Conservation (phyloP, 495 filamentous ascomycete species). For the Pseudotulostoma volvatum region DNA sequence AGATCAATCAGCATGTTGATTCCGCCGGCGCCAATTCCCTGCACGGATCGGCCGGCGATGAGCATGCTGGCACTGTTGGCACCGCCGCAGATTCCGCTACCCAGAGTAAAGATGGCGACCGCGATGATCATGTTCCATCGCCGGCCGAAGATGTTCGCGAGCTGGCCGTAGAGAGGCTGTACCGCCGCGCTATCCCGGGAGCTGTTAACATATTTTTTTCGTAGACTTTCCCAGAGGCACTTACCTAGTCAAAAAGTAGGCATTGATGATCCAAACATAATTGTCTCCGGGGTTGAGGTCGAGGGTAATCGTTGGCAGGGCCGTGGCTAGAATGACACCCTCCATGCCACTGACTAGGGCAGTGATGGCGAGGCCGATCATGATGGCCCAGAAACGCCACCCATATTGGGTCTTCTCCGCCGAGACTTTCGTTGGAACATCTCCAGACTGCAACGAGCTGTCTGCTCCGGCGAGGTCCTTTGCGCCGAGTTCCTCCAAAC, state of each 20-base stretch:
- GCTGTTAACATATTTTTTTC: too few species aligned
- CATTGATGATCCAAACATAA: constrained; percentile 30
- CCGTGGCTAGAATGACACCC: constrained; percentile 22
- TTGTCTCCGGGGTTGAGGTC: constrained; percentile 15
- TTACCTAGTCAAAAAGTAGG: constrained; percentile 21
- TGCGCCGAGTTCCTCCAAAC: too few species aligned
- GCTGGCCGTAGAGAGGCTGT: constrained; percentile 19
- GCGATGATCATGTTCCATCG: constrained; percentile 21
- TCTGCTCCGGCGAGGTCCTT: too few species aligned
- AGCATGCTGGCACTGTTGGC: constrained; percentile 19
- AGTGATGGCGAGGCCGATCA: constrained; percentile 16
- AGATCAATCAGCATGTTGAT: constrained; percentile 1
- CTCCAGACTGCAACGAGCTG: too few species aligned
- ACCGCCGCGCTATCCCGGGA: too few species aligned
- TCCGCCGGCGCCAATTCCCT: constrained; percentile 11
- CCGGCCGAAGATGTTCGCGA: constrained; percentile 33
- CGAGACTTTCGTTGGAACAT: too few species aligned
- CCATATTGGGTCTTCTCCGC: too few species aligned
- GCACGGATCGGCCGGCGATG: constrained; percentile 9
- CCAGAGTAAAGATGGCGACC: constrained; percentile 24
- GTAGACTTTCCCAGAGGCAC: too few species aligned
- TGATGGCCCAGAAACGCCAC: constrained; percentile 12
- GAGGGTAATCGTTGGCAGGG: constrained; percentile 22
- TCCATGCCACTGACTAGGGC: constrained; percentile 18
- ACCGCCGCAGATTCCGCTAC: constrained; percentile 24